Evolutionary conservation across 257 asterid genomes (phyloP).

Genomic region (Agastache rugosa): DNA sequence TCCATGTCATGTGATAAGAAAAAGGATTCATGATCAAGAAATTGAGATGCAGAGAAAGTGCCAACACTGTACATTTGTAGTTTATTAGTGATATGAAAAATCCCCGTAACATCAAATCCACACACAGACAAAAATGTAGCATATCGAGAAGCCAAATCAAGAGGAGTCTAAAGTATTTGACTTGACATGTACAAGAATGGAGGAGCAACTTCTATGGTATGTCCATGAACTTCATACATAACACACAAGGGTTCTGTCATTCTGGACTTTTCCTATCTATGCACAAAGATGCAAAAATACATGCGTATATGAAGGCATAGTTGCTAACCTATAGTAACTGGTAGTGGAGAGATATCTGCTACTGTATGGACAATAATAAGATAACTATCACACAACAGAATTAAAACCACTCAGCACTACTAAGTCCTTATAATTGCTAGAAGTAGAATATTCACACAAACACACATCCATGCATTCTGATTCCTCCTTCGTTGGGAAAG

Average conservation of each 20-base stretch:
- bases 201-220: background rate
- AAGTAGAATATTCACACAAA: background rate
- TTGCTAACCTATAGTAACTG: background rate
- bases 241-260: background rate
- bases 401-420: background rate
- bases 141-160: background rate
- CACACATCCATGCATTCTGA: background rate
- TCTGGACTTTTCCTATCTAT: background rate
- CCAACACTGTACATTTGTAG: background rate
- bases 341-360: background rate
- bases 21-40: conserved; percentile 15
- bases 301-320: background rate
- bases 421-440: background rate
- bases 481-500: background rate
- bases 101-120: conserved; percentile 5
- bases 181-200: conserved; percentile 3
- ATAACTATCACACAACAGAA: background rate
- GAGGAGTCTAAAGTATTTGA: background rate
- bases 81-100: background rate
- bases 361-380: background rate
- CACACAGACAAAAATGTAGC: background rate
- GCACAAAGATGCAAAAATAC: background rate
- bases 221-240: background rate
- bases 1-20: background rate
- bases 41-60: conserved; percentile 5